A percentile compares a stretch with the other conserved stretches of the same genome.
phyloP scores from a whole-genome alignment of 1,284 basidiomycete species.

The Tilletia caries region DNA sequence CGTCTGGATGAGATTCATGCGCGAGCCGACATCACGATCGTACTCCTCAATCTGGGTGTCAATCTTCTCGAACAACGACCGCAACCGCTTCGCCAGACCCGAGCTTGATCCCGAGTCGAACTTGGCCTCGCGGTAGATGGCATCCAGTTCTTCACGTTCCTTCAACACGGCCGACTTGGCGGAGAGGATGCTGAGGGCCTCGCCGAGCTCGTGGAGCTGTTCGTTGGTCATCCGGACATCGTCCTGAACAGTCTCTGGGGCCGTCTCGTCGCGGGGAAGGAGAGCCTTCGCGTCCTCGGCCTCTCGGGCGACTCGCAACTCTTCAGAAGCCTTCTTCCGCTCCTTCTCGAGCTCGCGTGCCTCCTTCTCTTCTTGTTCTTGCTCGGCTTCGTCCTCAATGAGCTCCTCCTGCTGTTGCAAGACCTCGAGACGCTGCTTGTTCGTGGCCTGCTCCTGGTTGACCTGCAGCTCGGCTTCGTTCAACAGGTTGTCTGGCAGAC shows the following conservation, averaged over 20 bases:
- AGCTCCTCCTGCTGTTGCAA: conserved; percentile 97
- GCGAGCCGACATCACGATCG: conserved; percentile 72
- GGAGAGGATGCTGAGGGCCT: conserved; percentile 84
- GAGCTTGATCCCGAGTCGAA: conserved; percentile 56
- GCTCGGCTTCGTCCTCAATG: conserved; percentile 97
- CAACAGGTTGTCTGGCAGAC: conserved; percentile 88
- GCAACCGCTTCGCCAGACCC: conserved; percentile 86
- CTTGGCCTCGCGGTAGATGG: conserved; percentile 75
- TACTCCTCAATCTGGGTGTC: conserved; percentile 89
- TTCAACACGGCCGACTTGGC: conserved; percentile 95
- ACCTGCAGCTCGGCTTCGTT: conserved; percentile 96
- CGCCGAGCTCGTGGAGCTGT: conserved; percentile 88
- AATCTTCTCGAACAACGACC: conserved; percentile 91
- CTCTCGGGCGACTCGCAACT: conserved; percentile 2
- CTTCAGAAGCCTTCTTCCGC: conserved; percentile 60
- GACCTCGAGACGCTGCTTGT: conserved; percentile 97
- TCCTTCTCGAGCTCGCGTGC: conserved; percentile 80
- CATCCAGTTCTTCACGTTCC: conserved; percentile 84
- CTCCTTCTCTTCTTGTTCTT: conserved; percentile 87
- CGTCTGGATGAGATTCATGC: conserved; percentile 88
- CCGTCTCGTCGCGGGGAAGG: conserved; percentile 4
- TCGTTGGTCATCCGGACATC: conserved; percentile 94
- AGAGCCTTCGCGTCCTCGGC: conserved; percentile 6
- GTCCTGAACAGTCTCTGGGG: conserved; percentile 56
- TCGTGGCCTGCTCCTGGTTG: conserved; percentile 84